phyloP scores from a whole-genome alignment of 371 early-diverging fungal genomes.

The Aphelidium insulamus region DNA sequence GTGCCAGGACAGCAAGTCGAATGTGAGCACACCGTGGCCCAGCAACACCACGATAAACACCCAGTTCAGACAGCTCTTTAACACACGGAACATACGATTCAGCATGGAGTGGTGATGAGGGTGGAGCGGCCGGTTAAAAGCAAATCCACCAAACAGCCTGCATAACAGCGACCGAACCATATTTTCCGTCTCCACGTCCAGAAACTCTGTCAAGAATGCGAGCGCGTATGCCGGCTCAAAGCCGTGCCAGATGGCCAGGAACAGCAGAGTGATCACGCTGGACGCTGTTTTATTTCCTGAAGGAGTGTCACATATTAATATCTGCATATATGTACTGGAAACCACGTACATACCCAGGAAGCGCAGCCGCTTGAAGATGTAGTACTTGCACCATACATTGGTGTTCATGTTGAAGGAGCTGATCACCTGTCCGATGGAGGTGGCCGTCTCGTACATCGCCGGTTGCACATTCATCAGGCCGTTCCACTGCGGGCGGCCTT shows the following conservation, averaged over 20 bases:
- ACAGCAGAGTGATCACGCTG: constrained; percentile 27
- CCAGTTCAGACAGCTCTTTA: no score
- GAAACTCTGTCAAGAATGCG: constrained; percentile 34
- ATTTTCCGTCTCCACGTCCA: constrained; percentile 24
- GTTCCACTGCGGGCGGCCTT: constrained; percentile 20
- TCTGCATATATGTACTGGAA: no score
- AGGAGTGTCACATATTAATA: no score
- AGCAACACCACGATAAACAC: no score
- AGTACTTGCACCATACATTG: constrained; percentile 43
- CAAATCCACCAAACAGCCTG: no score
- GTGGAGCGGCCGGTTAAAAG: no score
- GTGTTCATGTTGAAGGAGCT: constrained; percentile 47
- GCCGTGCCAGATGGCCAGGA: constrained; percentile 54
- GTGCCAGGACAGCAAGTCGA: no score
- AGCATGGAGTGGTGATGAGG: no score
- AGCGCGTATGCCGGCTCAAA: constrained; percentile 35
- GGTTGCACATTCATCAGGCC: constrained; percentile 36
- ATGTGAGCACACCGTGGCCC: no score
- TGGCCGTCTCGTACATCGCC: constrained; percentile 22
- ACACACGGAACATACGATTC: no score
- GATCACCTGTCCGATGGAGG: constrained; percentile 29
- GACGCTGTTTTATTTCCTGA: constrained; percentile 40
- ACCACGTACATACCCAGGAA: no score
- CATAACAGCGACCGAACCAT: neutral
- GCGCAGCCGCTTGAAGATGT: constrained; percentile 39